These are phyloP conservation scores for Lasiosphaeriaceae sp. DNA, from an alignment of 495 filamentous ascomycete species.

Conservation along the genomic window DNA sequence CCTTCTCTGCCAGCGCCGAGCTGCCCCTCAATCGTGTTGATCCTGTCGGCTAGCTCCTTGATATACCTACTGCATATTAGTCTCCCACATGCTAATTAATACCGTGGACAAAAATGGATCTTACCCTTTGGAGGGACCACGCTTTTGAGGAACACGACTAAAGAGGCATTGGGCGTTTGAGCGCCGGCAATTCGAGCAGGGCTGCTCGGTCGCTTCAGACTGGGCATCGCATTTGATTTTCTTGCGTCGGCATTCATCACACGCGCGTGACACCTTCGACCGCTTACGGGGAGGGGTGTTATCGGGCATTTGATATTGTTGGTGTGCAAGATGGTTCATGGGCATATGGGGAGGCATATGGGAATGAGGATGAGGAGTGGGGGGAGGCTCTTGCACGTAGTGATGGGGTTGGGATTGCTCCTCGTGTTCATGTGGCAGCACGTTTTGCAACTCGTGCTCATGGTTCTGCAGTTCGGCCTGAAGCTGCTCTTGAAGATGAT, in stretches of 20 bases:
- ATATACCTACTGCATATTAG: slow-evolving; percentile 65
- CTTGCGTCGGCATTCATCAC: slow-evolving; percentile 92
- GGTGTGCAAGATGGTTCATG: slow-evolving; percentile 21
- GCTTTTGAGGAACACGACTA: slow-evolving; percentile 89
- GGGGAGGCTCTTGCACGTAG: slow-evolving; percentile 16
- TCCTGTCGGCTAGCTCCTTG: slow-evolving; percentile 87
- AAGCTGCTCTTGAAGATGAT: slow-evolving; percentile 25
- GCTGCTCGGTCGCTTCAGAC: slow-evolving; percentile 70
- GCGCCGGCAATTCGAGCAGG: slow-evolving; percentile 82
- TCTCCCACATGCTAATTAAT: not conserved
- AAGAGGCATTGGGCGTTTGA: slow-evolving; percentile 77
- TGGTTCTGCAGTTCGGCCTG: slow-evolving; percentile 32
- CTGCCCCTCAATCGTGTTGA: slow-evolving; percentile 76
- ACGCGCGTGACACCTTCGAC: slow-evolving; percentile 89
- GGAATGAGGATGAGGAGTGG: no score
- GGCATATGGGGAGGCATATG: slow-evolving; percentile 35
- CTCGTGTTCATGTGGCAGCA: slow-evolving; percentile 16
- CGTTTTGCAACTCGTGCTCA: slow-evolving; percentile 17
- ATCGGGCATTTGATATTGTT: slow-evolving; percentile 37
- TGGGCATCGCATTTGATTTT: slow-evolving; percentile 95
- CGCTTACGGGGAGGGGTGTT: slow-evolving; percentile 72
- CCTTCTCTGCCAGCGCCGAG: slow-evolving; percentile 28
- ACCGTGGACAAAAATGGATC: slow-evolving; percentile 11
- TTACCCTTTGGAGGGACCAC: slow-evolving; percentile 92
- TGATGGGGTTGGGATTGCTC: slow-evolving; percentile 12